Base-by-base conservation (phyloP, 805 yeast genomes). In the Candida morakotiae region DNA sequence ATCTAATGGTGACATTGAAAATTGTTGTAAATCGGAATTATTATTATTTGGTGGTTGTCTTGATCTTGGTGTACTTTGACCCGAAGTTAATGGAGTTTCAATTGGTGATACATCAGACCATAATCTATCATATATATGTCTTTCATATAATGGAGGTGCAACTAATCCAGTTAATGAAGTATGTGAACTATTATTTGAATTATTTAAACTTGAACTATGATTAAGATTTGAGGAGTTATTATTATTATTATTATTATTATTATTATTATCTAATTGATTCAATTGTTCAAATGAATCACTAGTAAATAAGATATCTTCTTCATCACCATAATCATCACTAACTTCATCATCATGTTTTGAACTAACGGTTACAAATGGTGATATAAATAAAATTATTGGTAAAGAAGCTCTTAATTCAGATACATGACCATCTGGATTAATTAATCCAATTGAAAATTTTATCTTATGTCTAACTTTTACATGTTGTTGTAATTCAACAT, bases 401-500 rank as follows among this genome's bases (percentile, higher is more conserved):
- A 91, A 66, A 0, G 96, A 83, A 0, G 97, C 97, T 22, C 98
- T 70, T 35, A 91, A 67, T 57, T 89, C 97, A 0, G 96, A 87
- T 2, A 83, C 80, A 54, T 91, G 98, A 2, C 96, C 96, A 57
- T 88, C 97, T 0, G 94, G 83, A 54, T 93, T 91, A 28, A 78
- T 60, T 45, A 93, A 69, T 1, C 87, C 83, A 40, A 93, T 77
- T 8, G 77, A 79, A 55, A 89, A 86, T 51, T 87, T 83, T 39
- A 93, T 62, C 61, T 88, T 89, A 63, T 93, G 98, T 39, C 95
- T 77, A 10, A 93, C 88, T 56, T 87, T 87, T 41, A 87, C 71
- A 52, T 79, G 76, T 19, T 72, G 71, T 22, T 72, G 63, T 26
- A 93, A 68, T 41, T 79, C 83, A 53, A 91, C 85, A 60, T 93